phyloP scores from a whole-genome alignment of 345 rosid genomes.

The Salix exigua region DNA sequence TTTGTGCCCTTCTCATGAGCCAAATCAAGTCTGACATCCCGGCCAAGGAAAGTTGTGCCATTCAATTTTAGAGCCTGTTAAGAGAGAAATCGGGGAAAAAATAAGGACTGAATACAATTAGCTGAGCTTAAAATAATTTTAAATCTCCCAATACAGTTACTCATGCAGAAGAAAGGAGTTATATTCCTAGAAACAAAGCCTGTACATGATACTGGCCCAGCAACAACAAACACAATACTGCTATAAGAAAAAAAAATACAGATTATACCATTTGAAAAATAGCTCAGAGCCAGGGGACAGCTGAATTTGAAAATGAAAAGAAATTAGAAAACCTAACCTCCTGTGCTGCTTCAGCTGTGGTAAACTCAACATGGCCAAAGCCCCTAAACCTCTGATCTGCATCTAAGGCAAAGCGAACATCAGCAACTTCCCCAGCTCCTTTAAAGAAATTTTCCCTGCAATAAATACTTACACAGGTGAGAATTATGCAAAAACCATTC shows the following conservation, averaged over 20 bases:
- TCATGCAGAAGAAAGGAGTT: background rate
- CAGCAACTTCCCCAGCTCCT: slow-evolving; percentile 62
- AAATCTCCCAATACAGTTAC: background rate
- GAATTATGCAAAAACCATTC: background rate
- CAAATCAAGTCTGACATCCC: slow-evolving; percentile 62
- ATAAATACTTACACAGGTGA: background rate
- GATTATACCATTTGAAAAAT: background rate
- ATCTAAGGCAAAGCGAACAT: slow-evolving; percentile 57
- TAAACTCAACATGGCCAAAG: slow-evolving; percentile 81
- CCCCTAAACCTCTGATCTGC: slow-evolving; percentile 60
- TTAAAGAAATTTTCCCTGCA: slow-evolving; percentile 71
- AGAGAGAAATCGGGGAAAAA: too few relatives aligned
- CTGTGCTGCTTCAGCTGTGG: slow-evolving; percentile 57
- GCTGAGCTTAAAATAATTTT: background rate
- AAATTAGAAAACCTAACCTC: slow-evolving; percentile 32
- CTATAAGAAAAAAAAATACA: background rate
- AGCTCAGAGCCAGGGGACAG: background rate
- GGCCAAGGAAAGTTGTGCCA: slow-evolving; percentile 48
- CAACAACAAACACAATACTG: background rate
- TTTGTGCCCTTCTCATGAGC: slow-evolving; percentile 66
- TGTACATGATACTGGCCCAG: background rate
- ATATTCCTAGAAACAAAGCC: background rate
- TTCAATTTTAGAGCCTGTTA: slow-evolving; percentile 57
- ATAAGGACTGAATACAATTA: background rate
- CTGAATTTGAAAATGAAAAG: background rate